These are phyloP conservation scores for Porcisia hertigi DNA, from an alignment of 208 protist genomes.

Conservation along the genomic window DNA sequence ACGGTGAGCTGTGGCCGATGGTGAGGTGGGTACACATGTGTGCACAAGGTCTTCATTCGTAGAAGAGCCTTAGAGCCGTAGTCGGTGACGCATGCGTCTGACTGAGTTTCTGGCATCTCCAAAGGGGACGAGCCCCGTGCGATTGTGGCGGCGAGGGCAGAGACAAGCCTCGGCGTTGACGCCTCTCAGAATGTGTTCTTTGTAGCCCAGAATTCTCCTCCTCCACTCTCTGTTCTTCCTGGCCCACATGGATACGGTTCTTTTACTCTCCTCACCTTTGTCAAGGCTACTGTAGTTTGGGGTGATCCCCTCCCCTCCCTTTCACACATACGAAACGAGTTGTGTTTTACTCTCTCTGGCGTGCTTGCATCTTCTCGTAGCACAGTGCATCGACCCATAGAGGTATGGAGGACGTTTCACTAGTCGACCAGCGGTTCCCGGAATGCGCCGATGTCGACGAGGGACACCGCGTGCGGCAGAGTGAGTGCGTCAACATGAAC, in stretches of 20 bases:
- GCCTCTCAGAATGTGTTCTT: background rate
- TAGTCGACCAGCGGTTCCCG: slow-evolving; percentile 33
- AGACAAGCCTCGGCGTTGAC: background rate
- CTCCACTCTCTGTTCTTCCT: slow-evolving; percentile 19
- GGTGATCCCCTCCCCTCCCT: background rate
- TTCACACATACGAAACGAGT: background rate
- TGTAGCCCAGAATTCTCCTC: background rate
- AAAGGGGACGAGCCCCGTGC: background rate
- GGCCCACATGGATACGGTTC: background rate
- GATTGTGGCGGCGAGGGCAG: too few relatives aligned
- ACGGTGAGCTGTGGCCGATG: background rate
- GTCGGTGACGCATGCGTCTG: background rate
- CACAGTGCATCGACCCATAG: slow-evolving; percentile 1
- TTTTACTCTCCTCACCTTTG: background rate
- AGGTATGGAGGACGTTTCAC: slow-evolving; percentile 25
- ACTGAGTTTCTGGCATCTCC: background rate
- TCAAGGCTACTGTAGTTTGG: background rate
- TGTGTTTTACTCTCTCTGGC: background rate
- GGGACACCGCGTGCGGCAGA: slow-evolving; percentile 53
- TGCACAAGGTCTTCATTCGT: background rate
- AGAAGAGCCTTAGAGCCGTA: background rate
- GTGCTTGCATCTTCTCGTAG: background rate
- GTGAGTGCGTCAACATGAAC: slow-evolving; percentile 66
- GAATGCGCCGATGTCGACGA: slow-evolving; percentile 50
- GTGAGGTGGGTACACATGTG: background rate